Evolutionary conservation across 208 protist genomes (phyloP), one percentile per base, ranked within the genome.

Genomic region (Acanthamoeba triangularis): DNA sequence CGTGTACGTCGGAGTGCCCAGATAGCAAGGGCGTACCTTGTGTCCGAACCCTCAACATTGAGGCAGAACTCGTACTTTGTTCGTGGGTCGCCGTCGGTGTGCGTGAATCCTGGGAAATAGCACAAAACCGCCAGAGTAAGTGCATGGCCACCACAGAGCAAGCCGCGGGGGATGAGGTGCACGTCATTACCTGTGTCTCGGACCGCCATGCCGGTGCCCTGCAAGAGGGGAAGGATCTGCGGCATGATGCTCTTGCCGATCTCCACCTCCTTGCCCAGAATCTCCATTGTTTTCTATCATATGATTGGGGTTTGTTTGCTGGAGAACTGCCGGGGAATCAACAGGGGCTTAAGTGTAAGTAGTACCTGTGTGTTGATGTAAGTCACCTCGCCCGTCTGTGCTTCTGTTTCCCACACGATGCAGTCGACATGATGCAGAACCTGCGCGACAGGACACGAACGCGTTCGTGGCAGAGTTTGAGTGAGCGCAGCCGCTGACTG

Each of bases 61-160:
- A 87, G 25, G 78, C 41, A 87, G 78, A 87, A 87, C 78, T 87
- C 78, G 78, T 87, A 87, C 49, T 87, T 87, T 6, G 78, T 41
- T 7, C 78, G 78, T 11, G 78, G 25, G n/a, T 87, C 78, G 41
- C 78, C 78, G 0, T 87, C 78, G 18, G 78, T 63, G 78, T 87
- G 78, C 78, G 30, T 37, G 33, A 87, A 87, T 10, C 78, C 78
- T 87, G 28, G 4, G n/a, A n/a, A n/a, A n/a, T n/a, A n/a, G n/a
- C n/a, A n/a, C n/a, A n/a, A n/a, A n/a, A n/a, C n/a, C 23, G 54
- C 20, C 54, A 61, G 54, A 61, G 16, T 23, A 35, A 20, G n/a
- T 10, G n/a, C 23, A 35, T 28, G 63, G 30, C 23, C 8, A 80
- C 35, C 10, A 33, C 4, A n/a, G 35, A 1, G 35, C 30, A 41